Evolutionary conservation across 2,329 filamentous ascomycete species (phyloP).

Genomic region (Beauveria sp.): DNA sequence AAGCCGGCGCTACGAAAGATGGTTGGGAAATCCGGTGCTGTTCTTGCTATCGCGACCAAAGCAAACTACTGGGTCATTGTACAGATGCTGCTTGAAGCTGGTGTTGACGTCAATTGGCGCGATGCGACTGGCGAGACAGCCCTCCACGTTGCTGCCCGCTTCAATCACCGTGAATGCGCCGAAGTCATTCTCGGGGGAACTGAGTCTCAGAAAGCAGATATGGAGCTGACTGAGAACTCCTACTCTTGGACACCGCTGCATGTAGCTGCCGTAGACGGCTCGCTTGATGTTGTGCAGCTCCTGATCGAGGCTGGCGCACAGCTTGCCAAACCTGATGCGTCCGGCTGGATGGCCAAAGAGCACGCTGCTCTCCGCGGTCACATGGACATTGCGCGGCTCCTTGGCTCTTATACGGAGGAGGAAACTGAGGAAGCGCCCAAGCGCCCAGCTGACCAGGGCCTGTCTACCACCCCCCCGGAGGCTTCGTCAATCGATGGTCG

Average conservation of each 20-base stretch:
- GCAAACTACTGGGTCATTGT: constrained; percentile 82
- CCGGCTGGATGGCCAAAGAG: constrained; percentile 90
- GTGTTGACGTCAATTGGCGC: constrained; percentile 88
- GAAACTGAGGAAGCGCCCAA: constrained; percentile 20
- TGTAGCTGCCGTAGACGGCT: constrained; percentile 84
- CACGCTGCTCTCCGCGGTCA: constrained; percentile 89
- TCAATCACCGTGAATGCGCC: constrained; percentile 76
- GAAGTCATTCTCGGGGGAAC: constrained; percentile 66
- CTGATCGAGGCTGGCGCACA: constrained; percentile 74
- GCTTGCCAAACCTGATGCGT: constrained; percentile 67
- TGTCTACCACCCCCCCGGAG: constrained; percentile 30
- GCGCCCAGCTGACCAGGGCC: constrained; percentile 17
- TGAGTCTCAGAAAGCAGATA: constrained; percentile 61
- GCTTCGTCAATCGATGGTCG: constrained; percentile 55
- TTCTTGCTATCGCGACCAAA: constrained; percentile 80
- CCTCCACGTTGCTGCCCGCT: constrained; percentile 83
- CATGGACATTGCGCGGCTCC: constrained; percentile 65
- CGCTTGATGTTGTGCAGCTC: constrained; percentile 65
- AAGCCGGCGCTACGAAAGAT: constrained; percentile 59
- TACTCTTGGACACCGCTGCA: constrained; percentile 96
- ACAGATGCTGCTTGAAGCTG: constrained; percentile 77
- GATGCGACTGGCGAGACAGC: constrained; percentile 87
- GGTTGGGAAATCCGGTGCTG: constrained; percentile 77
- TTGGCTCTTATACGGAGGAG: constrained; percentile 45
- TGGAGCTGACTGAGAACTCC: constrained; percentile 71